Percentiles rank a stretch among this genome's conserved stretches.
Evolutionary conservation across 2,329 filamentous ascomycete species (phyloP).

Genomic region (Xylaria sp.): DNA sequence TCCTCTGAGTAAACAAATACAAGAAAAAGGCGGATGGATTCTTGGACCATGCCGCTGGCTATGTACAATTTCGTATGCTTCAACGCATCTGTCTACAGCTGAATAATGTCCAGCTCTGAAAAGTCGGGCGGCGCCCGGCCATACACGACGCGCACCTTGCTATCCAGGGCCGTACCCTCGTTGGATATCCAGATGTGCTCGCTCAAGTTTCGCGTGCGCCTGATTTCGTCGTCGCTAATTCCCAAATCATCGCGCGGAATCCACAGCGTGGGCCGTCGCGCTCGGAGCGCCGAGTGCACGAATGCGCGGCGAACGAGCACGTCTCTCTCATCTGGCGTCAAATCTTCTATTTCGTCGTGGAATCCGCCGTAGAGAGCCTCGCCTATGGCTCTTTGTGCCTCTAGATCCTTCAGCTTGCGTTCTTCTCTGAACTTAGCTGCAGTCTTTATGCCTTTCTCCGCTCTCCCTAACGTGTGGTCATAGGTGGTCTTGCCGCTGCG

Average conservation of each 20-base stretch:
- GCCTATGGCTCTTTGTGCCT: conserved; percentile 78
- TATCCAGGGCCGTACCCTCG: conserved; percentile 88
- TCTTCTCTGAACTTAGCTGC: conserved; percentile 61
- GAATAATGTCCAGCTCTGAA: conserved; percentile 87
- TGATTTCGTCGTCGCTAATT: conserved; percentile 90
- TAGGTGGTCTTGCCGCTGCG: conserved; percentile 62
- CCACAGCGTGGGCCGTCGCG: conserved; percentile 89
- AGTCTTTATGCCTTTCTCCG: conserved; percentile 54
- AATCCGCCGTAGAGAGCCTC: conserved; percentile 87
- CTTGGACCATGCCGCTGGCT: conserved; percentile 9
- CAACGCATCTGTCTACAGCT: conserved; percentile 62
- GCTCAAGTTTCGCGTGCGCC: conserved; percentile 78
- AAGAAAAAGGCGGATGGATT: conserved; percentile 1
- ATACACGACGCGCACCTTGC: conserved; percentile 84
- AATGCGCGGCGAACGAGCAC: conserved; percentile 87
- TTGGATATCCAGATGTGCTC: conserved; percentile 93
- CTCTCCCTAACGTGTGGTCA: conserved; percentile 57
- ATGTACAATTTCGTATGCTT: conserved; percentile 37
- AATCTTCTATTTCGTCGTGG: conserved; percentile 92
- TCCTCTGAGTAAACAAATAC: conserved; percentile 13
- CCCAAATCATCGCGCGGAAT: conserved; percentile 91
- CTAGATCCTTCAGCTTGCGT: conserved; percentile 70
- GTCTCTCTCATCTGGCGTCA: conserved; percentile 90
- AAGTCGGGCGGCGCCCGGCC: conserved; percentile 89
- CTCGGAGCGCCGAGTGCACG: conserved; percentile 86